Evolutionary conservation across 495 filamentous ascomycete species (phyloP).

Genomic region (Daldinia childiae): DNA sequence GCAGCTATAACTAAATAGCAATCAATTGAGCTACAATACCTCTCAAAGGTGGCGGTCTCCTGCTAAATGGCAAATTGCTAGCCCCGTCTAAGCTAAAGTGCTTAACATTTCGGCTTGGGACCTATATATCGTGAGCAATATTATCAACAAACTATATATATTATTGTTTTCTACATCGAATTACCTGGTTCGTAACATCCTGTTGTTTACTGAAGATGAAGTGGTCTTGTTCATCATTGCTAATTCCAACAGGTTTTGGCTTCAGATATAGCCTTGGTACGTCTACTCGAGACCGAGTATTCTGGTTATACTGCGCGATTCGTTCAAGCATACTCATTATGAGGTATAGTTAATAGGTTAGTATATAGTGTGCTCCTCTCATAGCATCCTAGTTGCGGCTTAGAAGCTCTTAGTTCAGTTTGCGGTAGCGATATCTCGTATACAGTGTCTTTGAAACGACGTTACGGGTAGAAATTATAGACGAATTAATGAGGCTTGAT

Average conservation of each 20-base stretch:
- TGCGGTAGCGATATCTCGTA: background rate
- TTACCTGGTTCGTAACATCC: conserved; percentile 43
- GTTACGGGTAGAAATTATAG: background rate
- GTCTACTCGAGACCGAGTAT: conserved; percentile 21
- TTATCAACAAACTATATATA: background rate
- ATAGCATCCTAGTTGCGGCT: background rate
- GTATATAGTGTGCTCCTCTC: background rate
- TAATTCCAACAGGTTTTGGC: conserved; percentile 22
- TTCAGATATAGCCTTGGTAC: conserved; percentile 24
- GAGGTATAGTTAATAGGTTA: background rate
- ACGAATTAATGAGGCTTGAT: background rate
- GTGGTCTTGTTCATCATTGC: conserved; percentile 26
- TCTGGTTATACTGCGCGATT: conserved; percentile 38
- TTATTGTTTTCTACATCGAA: background rate
- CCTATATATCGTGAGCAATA: conserved; percentile 8
- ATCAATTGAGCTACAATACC: conserved; percentile 11
- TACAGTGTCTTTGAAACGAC: background rate
- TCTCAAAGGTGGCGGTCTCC: conserved; percentile 25
- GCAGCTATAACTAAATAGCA: background rate
- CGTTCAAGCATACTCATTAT: conserved; percentile 41
- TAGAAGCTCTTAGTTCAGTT: background rate
- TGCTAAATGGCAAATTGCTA: conserved; percentile 22
- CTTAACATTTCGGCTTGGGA: conserved; percentile 39
- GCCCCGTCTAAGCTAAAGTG: conserved; percentile 41
- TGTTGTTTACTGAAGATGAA: conserved; percentile 33